A percentile compares a stretch with the other conserved stretches of the same genome.
Evolutionary conservation across 2,329 filamentous ascomycete species (phyloP).

Genomic region (Apiospora kogelbergensis): DNA sequence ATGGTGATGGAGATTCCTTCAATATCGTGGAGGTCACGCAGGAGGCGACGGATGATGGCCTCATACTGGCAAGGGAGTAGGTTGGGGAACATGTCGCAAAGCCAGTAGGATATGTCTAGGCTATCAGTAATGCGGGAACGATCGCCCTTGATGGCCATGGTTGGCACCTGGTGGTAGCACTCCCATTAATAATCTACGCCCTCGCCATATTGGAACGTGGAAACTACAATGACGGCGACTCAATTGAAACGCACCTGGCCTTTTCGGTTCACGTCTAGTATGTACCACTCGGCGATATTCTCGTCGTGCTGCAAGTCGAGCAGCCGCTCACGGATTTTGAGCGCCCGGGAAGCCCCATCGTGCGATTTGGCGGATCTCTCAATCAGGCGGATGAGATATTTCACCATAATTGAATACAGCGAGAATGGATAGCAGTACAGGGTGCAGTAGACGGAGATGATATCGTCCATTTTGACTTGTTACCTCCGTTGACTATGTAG

Average conservation of each 20-base stretch:
- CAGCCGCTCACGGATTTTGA: background rate
- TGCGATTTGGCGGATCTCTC: background rate
- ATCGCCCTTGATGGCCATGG: background rate
- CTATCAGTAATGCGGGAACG: constrained; percentile 9
- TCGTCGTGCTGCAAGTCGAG: constrained; percentile 9
- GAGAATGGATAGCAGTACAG: constrained; percentile 13
- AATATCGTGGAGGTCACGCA: constrained; percentile 9
- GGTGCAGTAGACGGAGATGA: background rate
- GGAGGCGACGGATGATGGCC: background rate
- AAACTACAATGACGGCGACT: too few species aligned
- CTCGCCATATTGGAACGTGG: background rate
- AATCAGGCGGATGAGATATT: background rate
- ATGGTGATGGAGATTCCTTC: constrained; percentile 12
- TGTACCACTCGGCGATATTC: constrained; percentile 10
- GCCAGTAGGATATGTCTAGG: constrained; percentile 13
- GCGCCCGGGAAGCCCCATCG: background rate
- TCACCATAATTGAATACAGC: constrained; percentile 14
- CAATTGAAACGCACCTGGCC: constrained; percentile 7
- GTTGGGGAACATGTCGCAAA: constrained; percentile 6
- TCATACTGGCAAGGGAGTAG: background rate
- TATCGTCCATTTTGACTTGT: background rate
- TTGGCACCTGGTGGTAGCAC: constrained; percentile 1
- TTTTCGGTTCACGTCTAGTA: constrained; percentile 10
- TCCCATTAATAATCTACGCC: background rate
- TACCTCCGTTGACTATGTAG: background rate